Percentiles rank a stretch among this genome's conserved stretches.
phyloP scores from a whole-genome alignment of 2,329 filamentous ascomycete species.

The Clonostachys rosea region DNA sequence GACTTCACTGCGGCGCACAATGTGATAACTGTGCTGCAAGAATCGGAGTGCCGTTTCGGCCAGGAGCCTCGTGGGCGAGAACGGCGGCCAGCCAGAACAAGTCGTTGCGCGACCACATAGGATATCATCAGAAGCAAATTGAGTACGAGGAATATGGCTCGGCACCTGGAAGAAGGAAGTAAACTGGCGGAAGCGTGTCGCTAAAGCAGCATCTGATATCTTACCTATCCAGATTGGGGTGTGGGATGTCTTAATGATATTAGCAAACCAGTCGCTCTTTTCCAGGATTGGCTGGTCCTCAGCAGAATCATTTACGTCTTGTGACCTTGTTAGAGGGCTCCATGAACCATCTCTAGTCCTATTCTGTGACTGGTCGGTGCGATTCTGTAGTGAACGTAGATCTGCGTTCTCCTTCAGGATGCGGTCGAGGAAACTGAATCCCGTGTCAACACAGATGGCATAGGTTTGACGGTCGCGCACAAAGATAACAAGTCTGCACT shows the following conservation, averaged over 20 bases:
- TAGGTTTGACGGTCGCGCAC: background rate
- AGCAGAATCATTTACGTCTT: too few species aligned
- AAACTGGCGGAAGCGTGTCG: constrained; percentile 24
- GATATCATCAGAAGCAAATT: constrained; percentile 22
- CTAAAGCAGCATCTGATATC: constrained; percentile 26
- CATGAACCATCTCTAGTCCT: too few species aligned
- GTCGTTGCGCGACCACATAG: constrained; percentile 3
- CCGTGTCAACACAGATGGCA: constrained; percentile 6
- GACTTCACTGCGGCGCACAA: constrained; percentile 30
- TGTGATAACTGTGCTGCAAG: constrained; percentile 29
- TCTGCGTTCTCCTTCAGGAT: constrained; percentile 20
- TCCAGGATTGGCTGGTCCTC: too few species aligned
- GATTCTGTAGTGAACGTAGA: background rate
- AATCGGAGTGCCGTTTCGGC: constrained; percentile 31
- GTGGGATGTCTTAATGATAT: constrained; percentile 17
- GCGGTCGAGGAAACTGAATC: constrained; percentile 23
- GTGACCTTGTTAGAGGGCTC: too few species aligned
- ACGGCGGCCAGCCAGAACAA: too few species aligned
- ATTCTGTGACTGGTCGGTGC: background rate
- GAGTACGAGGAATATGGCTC: constrained; percentile 23
- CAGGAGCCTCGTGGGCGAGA: constrained; percentile 4
- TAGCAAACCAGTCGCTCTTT: constrained; percentile 20
- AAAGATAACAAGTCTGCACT: too few species aligned
- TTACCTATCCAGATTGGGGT: constrained; percentile 28
- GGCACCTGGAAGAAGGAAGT: constrained; percentile 7